Evolutionary conservation across 1,284 basidiomycete species (phyloP).

Genomic region (Porodaedalea pini): DNA sequence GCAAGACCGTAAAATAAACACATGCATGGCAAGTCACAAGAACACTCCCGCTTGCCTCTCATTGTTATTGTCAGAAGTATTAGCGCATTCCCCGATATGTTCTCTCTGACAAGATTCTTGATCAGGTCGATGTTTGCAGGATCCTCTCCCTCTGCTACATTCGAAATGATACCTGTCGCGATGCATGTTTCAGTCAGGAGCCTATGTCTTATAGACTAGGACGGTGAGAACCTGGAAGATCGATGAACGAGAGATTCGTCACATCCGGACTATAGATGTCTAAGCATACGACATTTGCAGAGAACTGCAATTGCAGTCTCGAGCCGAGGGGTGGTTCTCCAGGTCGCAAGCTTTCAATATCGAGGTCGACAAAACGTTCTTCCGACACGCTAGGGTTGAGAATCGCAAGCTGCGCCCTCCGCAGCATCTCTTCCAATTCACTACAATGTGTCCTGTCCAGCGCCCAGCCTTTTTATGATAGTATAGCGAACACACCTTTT

Average conservation of each 20-base stretch:
- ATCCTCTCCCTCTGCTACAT: slow-evolving; percentile 27
- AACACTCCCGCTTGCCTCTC: slow-evolving; percentile 30
- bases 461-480: not conserved
- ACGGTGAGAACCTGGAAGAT: slow-evolving; percentile 39
- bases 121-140: slow-evolving; percentile 35
- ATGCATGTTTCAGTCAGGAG: not conserved
- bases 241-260: slow-evolving; percentile 43
- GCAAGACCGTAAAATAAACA: not conserved
- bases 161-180: slow-evolving; percentile 32
- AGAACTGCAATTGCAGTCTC: slow-evolving; percentile 34
- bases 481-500: slow-evolving; percentile 20
- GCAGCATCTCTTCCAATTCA: slow-evolving; percentile 44
- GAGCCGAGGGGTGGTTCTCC: not conserved
- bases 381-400: slow-evolving; percentile 34
- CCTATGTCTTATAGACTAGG: not conserved
- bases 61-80: slow-evolving; percentile 40
- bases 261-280: slow-evolving; percentile 42
- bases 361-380: slow-evolving; percentile 25
- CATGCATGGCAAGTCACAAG: not conserved
- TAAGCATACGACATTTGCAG: slow-evolving; percentile 42
- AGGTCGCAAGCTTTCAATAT: slow-evolving; percentile 22
- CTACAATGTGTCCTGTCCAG: not conserved
- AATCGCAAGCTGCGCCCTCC: slow-evolving; percentile 44
- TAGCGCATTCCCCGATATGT: slow-evolving; percentile 37
- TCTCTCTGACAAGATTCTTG: slow-evolving; percentile 34